Evolutionary conservation across 2,329 filamentous ascomycete genomes (phyloP).

Genomic region (Phialophora verrucosa): DNA sequence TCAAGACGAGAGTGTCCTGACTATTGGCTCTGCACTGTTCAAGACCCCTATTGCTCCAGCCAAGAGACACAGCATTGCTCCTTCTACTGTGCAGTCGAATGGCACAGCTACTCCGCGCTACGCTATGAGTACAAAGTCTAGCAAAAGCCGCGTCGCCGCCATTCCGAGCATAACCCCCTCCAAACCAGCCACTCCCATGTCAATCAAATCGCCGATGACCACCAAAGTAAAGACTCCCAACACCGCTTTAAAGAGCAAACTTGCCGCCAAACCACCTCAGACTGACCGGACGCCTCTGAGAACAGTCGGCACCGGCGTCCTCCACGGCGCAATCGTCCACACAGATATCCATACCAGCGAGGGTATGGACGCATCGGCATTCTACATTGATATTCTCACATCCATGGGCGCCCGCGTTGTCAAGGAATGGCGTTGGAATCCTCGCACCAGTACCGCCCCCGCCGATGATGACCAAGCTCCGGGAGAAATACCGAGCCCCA

Average conservation of each 20-base stretch:
- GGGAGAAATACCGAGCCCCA: slow-evolving; percentile 46
- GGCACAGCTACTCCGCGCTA: slow-evolving; percentile 24
- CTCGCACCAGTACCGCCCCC: slow-evolving; percentile 48
- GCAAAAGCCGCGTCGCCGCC: slow-evolving; percentile 19
- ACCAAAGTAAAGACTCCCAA: slow-evolving; percentile 15
- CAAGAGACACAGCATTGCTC: slow-evolving; percentile 22
- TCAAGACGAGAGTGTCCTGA: slow-evolving; percentile 31
- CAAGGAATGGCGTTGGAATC: slow-evolving; percentile 77
- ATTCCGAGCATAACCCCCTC: slow-evolving; percentile 20
- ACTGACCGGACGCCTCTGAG: slow-evolving; percentile 34
- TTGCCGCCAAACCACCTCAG: slow-evolving; percentile 24
- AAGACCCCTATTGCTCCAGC: slow-evolving; percentile 26
- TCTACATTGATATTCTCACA: slow-evolving; percentile 78
- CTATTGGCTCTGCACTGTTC: slow-evolving; percentile 33
- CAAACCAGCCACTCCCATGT: slow-evolving; percentile 2
- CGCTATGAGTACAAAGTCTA: slow-evolving; percentile 32
- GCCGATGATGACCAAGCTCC: slow-evolving; percentile 42
- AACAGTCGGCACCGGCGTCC: slow-evolving; percentile 47
- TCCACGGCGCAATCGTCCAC: slow-evolving; percentile 76
- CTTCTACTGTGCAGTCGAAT: slow-evolving; percentile 17
- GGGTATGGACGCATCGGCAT: slow-evolving; percentile 77
- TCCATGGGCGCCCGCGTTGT: slow-evolving; percentile 83
- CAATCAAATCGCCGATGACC: slow-evolving; percentile 26
- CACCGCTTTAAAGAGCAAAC: slow-evolving; percentile 25
- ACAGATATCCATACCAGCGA: slow-evolving; percentile 85